phyloP scores from a whole-genome alignment of 1,139 yeast species.

The Fermentozyma sake region DNA sequence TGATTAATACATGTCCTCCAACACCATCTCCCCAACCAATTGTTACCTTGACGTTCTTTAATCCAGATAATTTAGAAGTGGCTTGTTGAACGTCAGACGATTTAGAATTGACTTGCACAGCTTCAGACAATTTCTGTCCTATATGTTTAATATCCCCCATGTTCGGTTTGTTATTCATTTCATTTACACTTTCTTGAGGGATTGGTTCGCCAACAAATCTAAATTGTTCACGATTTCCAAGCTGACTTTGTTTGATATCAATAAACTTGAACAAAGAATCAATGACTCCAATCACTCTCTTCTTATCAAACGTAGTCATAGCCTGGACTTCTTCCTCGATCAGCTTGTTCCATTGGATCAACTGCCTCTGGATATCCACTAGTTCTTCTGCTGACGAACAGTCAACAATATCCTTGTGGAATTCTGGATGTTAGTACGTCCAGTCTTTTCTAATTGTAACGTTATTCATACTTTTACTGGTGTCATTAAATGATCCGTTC shows the following conservation, averaged over 20 bases:
- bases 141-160: too few relatives aligned
- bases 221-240: conserved; percentile 15
- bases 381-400: conserved; percentile 6
- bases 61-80: too few relatives aligned
- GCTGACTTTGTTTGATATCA: conserved; percentile 14
- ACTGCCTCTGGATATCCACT: conserved; percentile 2
- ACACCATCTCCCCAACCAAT: too few relatives aligned
- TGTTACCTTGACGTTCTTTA: too few relatives aligned
- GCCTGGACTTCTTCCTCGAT: conserved; percentile 4
- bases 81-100: too few relatives aligned
- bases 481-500: too few relatives aligned
- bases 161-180: too few relatives aligned
- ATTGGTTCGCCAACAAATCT: conserved; percentile 26
- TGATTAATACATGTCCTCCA: conserved; percentile 13
- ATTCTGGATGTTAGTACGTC: conserved; percentile 7
- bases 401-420: conserved; percentile 6
- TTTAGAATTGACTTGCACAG: too few relatives aligned
- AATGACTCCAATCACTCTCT: conserved; percentile 12
- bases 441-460: too few relatives aligned
- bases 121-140: too few relatives aligned
- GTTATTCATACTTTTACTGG: conserved; percentile 1
- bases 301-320: conserved; percentile 13
- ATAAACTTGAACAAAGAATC: conserved; percentile 15
- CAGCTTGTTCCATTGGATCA: conserved; percentile 6
- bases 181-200: conserved; percentile 3